These are phyloP conservation scores for Dunaliella sp. DNA, from an alignment of 139 green algal genomes.

Conservation along the genomic window DNA sequence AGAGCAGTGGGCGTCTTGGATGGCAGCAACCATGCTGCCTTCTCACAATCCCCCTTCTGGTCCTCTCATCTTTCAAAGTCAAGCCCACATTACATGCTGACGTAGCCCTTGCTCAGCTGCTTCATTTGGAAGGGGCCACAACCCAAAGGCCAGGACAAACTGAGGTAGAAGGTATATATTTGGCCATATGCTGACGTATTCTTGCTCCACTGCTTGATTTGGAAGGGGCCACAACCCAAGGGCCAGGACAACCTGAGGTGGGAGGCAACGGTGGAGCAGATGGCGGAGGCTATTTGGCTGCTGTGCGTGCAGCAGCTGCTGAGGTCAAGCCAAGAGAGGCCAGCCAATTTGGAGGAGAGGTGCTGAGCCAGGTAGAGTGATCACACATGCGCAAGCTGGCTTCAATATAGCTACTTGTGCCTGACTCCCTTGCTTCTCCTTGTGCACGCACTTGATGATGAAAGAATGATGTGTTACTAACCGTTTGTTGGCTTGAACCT, in stretches of 20 bases:
- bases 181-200: not conserved
- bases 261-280: not conserved
- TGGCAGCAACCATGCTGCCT: no score
- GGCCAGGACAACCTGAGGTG: not conserved
- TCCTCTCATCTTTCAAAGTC: not conserved
- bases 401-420: no score
- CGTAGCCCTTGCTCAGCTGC: no score
- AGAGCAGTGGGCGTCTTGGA: no score
- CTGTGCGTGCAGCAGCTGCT: not conserved
- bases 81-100: not conserved
- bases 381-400: no score
- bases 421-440: no score
- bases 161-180: not conserved
- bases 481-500: no score
- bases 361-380: no score
- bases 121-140: not conserved
- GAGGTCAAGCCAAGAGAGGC: not conserved
- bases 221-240: not conserved
- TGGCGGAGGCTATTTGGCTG: not conserved
- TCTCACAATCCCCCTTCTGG: not conserved
- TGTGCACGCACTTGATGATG: no score
- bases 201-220: no score
- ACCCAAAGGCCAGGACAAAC: not conserved
- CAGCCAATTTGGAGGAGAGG: not conserved
- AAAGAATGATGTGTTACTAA: no score